Evolutionary conservation across 1,139 yeast species (phyloP), one percentile per base, ranked within the genome.

Genomic region (Yamadazyma dushanensis): DNA sequence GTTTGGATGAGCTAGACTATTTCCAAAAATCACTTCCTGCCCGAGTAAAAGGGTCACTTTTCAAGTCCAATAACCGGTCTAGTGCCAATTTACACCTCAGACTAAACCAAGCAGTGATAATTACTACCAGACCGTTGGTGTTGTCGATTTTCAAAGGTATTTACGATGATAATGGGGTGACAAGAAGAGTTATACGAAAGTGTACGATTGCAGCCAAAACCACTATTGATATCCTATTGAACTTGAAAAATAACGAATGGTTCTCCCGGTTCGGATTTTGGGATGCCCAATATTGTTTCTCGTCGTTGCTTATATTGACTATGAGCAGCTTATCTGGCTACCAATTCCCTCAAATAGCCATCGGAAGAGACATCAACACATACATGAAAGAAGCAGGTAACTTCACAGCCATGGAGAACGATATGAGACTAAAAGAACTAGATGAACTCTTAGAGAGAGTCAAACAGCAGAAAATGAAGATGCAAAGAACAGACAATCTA

Each of bases 281-380:
- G 78, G 80, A 75, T 51, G 64, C 72, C 15, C 76, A 73, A 46
- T 73, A 72, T 49, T 53, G 73, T 33, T 73, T 70, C 44, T 59
- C 97, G 3, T 77, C 81, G 34, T 59, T 90, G 43, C 71, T 92
- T 47, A 74, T 89, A 20, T 80, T 89, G 67, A 78, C 83, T 5
- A 84, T 90, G 95, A 77, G 67, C 6, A 52, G 57, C 14, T 38
- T 53, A n/a, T 51, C 54, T n/a, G 66, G 63, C 3, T 46, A 52
- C 11, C 38, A 45, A 15, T 57, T 52, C 27, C 48, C 57, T 2
- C 61, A 63, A 28, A 47, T 69, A 8, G 48, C 51, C 29, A 50
- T 49, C 19, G 75, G 71, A 1, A 49, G 46, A 16, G 28, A 37
- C n/a, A 36, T 39, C 15, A 44, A 41, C 26, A 27, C 38, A 4